phyloP scores from a whole-genome alignment of 2,329 filamentous ascomycete species.

The Seiridium cupressi region DNA sequence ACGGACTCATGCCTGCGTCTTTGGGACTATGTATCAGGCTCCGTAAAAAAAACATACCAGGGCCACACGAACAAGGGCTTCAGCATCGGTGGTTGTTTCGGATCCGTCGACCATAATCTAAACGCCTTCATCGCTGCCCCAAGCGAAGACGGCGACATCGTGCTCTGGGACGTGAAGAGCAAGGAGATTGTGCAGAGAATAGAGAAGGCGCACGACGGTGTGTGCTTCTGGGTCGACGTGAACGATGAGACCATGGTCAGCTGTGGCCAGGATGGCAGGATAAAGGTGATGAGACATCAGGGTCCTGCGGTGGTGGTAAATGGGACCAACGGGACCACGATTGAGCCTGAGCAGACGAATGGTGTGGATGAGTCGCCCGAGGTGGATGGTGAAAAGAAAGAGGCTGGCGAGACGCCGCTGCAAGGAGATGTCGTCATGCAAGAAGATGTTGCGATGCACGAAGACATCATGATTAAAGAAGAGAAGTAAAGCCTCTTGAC shows the following conservation, averaged over 20 bases:
- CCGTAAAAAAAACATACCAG: constrained; percentile 95
- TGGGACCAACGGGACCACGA: neutral
- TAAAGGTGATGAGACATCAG: constrained; percentile 46
- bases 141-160: constrained; percentile 81
- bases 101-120: constrained; percentile 48
- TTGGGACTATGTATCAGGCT: constrained; percentile 92
- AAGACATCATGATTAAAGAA: neutral
- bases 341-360: neutral
- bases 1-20: constrained; percentile 86
- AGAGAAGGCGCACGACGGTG: constrained; percentile 48
- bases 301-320: constrained; percentile 11
- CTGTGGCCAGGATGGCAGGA: constrained; percentile 52
- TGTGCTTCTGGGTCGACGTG: constrained; percentile 67
- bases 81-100: constrained; percentile 83
- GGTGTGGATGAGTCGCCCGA: neutral
- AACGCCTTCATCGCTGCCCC: constrained; percentile 71
- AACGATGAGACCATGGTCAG: constrained; percentile 55
- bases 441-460: neutral
- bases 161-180: constrained; percentile 87
- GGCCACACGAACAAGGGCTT: constrained; percentile 84
- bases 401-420: neutral
- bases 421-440: neutral
- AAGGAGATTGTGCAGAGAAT: constrained; percentile 78
- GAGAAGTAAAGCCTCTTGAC: neutral
- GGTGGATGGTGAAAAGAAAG: neutral